Evolutionary conservation across 2,329 filamentous ascomycete species (phyloP).

Genomic region (Fusarium sp.): DNA sequence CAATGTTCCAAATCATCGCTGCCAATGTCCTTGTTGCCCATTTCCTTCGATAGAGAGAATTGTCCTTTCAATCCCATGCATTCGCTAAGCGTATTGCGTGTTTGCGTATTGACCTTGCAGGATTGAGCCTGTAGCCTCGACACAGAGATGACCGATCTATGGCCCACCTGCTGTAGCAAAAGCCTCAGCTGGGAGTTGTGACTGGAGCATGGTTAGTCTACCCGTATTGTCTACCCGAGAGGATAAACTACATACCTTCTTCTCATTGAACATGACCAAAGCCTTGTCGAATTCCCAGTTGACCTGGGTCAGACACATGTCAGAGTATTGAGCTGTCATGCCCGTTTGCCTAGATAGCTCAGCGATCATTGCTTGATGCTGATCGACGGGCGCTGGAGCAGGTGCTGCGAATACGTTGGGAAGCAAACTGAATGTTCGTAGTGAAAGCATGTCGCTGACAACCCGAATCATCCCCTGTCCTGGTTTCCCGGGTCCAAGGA

Average conservation of each 20-base stretch:
- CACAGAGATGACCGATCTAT: constrained; percentile 25
- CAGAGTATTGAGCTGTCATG: constrained; percentile 83
- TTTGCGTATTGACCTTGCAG: neutral
- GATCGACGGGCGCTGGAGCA: constrained; percentile 51
- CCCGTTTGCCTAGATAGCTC: constrained; percentile 82
- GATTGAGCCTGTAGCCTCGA: neutral
- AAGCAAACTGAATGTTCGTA: constrained; percentile 73
- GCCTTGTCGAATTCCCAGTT: constrained; percentile 85
- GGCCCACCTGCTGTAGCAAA: constrained; percentile 50
- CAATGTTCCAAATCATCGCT: constrained; percentile 40
- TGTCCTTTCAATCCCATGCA: neutral
- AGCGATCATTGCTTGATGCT: constrained; percentile 76
- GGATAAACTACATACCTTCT: constrained; percentile 68
- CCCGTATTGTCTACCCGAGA: neutral
- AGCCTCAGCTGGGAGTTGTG: constrained; percentile 62
- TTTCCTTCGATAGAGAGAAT: constrained; percentile 3
- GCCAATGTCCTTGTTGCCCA: constrained; percentile 12
- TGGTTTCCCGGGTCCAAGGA: constrained; percentile 79
- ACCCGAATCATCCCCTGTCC: constrained; percentile 76
- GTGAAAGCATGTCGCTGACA: constrained; percentile 80
- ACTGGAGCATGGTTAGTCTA: constrained; percentile 49
- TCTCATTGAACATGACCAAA: constrained; percentile 78
- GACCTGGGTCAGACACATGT: constrained; percentile 83
- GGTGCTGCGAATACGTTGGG: constrained; percentile 57
- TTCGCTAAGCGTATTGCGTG: constrained; percentile 10